Evolutionary conservation across 2,329 filamentous ascomycete genomes (phyloP).

Genomic region (Penicillium psychrosexuale): DNA sequence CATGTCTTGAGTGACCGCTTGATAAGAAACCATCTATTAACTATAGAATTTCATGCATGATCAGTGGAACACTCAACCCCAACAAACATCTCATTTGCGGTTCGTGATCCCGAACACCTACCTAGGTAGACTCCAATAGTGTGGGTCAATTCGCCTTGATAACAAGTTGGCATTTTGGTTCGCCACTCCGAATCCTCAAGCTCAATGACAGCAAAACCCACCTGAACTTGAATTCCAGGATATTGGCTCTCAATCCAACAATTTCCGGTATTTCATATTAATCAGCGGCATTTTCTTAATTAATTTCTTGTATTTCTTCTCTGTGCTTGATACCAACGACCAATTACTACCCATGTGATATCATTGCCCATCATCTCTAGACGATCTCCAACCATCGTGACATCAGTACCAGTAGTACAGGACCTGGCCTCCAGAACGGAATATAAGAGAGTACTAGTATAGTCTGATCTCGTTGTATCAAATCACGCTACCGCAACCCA

Average conservation of each 20-base stretch:
- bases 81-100: background rate
- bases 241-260: background rate
- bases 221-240: background rate
- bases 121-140: background rate
- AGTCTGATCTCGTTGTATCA: background rate
- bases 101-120: background rate
- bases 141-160: background rate
- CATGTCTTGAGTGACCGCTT: accelerated
- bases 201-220: background rate
- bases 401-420: constrained; percentile 12
- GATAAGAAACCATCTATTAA: accelerated
- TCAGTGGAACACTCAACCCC: too few species aligned
- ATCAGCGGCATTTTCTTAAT: background rate
- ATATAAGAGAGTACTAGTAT: background rate
- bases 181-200: background rate
- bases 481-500: background rate
- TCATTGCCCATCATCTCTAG: constrained; percentile 21
- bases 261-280: background rate
- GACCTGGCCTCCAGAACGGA: background rate
- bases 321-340: background rate
- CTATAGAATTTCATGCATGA: background rate
- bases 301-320: background rate
- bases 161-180: background rate
- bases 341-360: constrained; percentile 16
- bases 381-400: constrained; percentile 4